phyloP scores from a whole-genome alignment of 768 basidiomycete genomes.

The Amanita subjunquillea region DNA sequence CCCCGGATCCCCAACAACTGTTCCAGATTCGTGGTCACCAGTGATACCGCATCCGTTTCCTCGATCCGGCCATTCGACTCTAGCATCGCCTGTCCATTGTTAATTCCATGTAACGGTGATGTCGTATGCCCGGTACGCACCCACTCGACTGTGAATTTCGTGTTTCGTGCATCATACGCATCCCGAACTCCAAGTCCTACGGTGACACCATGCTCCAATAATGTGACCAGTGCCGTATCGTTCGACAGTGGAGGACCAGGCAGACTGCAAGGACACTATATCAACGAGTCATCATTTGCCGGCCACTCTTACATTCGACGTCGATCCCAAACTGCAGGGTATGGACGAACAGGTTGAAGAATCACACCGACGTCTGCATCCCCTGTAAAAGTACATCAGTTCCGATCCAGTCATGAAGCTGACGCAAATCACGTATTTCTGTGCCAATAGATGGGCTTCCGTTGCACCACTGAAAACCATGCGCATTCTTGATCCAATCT shows the following conservation, averaged over 20 bases:
- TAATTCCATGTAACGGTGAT: neutral
- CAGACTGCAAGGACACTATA: conserved; percentile 26
- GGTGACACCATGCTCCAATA: conserved; percentile 66
- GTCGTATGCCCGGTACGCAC: conserved; percentile 26
- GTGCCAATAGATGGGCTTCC: conserved; percentile 58
- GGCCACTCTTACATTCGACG: conserved; percentile 41
- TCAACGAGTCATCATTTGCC: neutral
- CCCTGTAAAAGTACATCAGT: conserved; percentile 20
- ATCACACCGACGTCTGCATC: conserved; percentile 39
- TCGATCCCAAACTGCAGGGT: conserved; percentile 66
- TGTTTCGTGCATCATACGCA: conserved; percentile 66
- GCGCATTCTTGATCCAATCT: conserved; percentile 44
- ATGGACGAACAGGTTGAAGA: conserved; percentile 47
- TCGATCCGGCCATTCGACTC: conserved; percentile 36
- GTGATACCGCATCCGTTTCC: conserved; percentile 28
- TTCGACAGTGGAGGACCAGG: conserved; percentile 70
- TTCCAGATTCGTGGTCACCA: conserved; percentile 37
- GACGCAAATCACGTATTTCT: conserved; percentile 39
- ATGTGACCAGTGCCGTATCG: conserved; percentile 46
- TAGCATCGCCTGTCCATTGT: conserved; percentile 27
- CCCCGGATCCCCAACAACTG: conserved; percentile 26
- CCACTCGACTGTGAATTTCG: conserved; percentile 74
- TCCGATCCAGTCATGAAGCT: neutral
- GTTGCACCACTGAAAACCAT: conserved; percentile 54
- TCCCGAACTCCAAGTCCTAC: conserved; percentile 64